Evolutionary conservation across 2,329 filamentous ascomycete genomes (phyloP).

Genomic region (Beauveria sp.): DNA sequence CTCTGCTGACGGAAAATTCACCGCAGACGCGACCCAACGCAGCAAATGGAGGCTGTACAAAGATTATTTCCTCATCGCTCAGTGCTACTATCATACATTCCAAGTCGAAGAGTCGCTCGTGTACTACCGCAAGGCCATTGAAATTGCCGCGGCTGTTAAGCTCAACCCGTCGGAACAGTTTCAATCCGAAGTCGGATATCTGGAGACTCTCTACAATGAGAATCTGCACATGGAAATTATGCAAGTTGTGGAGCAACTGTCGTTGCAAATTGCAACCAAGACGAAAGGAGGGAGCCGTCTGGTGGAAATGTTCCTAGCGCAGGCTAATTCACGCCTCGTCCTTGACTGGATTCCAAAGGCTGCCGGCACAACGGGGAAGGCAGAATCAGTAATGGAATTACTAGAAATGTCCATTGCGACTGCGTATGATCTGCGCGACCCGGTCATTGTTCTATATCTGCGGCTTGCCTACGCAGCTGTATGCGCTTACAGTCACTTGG

Average conservation of each 20-base stretch:
- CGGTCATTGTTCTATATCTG: conserved; percentile 29
- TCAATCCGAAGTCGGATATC: conserved; percentile 29
- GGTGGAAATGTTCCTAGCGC: conserved; percentile 28
- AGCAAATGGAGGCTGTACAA: conserved; percentile 34
- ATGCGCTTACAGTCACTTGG: conserved; percentile 26
- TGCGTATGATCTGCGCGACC: conserved; percentile 27
- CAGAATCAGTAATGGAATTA: conserved; percentile 22
- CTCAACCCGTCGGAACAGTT: conserved; percentile 26
- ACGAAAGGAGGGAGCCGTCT: conserved; percentile 22
- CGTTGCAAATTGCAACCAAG: conserved; percentile 18
- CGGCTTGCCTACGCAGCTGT: conserved; percentile 29
- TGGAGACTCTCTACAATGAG: conserved; percentile 29
- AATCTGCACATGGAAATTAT: conserved; percentile 29
- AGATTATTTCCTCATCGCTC: conserved; percentile 30
- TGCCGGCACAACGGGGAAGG: conserved; percentile 26
- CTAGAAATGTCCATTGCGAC: conserved; percentile 25
- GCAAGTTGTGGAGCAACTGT: conserved; percentile 26
- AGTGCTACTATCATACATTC: conserved; percentile 26
- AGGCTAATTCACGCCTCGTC: conserved; percentile 25
- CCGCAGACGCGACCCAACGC: conserved; percentile 18
- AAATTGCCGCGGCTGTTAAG: conserved; percentile 18
- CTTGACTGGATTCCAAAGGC: conserved; percentile 35
- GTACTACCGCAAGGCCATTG: conserved; percentile 30
- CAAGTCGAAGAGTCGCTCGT: conserved; percentile 24
- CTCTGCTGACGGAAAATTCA: conserved; percentile 19